Conservation (phyloP, 2,329 filamentous ascomycete species). For the Colletotrichum agaves region DNA sequence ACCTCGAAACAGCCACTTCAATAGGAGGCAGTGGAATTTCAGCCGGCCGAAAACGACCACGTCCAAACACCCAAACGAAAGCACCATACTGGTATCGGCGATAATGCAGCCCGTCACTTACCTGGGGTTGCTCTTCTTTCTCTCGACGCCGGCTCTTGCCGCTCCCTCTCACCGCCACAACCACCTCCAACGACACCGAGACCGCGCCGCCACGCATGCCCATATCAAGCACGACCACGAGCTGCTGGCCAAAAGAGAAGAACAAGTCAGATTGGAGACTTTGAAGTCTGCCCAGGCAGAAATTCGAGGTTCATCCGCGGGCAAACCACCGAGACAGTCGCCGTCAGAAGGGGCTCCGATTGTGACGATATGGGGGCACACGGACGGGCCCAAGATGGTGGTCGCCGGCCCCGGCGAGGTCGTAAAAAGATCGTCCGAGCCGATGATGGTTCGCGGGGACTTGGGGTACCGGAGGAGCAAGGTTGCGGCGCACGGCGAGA, state of each 20-base stretch:
- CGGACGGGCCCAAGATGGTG: not conserved
- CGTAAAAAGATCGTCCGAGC: not conserved
- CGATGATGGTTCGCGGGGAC: not conserved
- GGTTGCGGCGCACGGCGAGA: not conserved
- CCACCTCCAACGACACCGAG: slow-evolving; percentile 33
- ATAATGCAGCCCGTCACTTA: slow-evolving; percentile 27
- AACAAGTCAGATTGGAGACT: not conserved
- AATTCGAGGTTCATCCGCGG: not conserved
- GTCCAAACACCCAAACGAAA: not conserved
- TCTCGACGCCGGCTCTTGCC: slow-evolving; percentile 10
- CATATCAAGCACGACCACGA: slow-evolving; percentile 20
- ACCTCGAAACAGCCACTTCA: not conserved
- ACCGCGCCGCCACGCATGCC: slow-evolving; percentile 26
- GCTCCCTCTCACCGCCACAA: slow-evolving; percentile 30
- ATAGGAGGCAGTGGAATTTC: not conserved
- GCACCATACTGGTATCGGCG: not conserved
- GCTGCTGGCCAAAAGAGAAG: not conserved
- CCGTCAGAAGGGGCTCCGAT: not conserved
- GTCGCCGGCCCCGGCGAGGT: not conserved
- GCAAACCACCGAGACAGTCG: not conserved
- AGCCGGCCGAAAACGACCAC: not conserved
- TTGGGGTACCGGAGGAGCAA: not conserved
- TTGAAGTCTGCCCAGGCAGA: not conserved
- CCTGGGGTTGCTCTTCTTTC: slow-evolving; percentile 26
- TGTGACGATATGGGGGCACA: not conserved